Percentiles rank a stretch among this genome's conserved stretches.
Conservation (phyloP, 345 rosid genomes). For the Punica granatum region DNA sequence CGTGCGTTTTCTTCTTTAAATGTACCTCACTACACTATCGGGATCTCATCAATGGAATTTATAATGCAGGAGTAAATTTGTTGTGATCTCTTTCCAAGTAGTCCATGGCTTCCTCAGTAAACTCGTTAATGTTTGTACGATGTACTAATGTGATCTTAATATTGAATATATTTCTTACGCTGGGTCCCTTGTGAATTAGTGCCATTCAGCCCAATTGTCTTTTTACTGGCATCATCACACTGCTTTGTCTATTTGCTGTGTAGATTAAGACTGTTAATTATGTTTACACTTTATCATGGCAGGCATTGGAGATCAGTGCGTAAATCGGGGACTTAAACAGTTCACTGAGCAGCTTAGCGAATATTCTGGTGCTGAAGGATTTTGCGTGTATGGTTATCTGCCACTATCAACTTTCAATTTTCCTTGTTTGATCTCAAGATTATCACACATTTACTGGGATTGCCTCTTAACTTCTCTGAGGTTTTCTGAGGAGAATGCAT, state of each 20-base stretch:
- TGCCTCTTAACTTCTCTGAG: too few relatives aligned
- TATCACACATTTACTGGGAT: background rate
- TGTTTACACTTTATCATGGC: slow-evolving; percentile 10
- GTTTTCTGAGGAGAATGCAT: background rate
- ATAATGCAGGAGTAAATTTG: too few relatives aligned
- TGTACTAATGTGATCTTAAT: background rate
- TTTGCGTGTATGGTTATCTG: slow-evolving; percentile 53
- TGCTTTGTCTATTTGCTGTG: too few relatives aligned
- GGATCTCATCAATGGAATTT: too few relatives aligned
- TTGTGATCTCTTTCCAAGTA: background rate
- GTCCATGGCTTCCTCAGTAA: background rate
- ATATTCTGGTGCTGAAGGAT: slow-evolving; percentile 69
- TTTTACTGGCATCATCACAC: background rate
- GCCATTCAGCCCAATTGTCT: background rate
- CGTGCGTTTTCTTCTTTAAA: background rate
- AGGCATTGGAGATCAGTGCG: slow-evolving; percentile 84
- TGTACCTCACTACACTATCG: too few relatives aligned
- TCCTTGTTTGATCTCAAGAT: background rate
- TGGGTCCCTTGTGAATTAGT: background rate
- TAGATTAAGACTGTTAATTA: background rate
- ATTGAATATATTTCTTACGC: background rate
- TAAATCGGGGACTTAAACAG: slow-evolving; percentile 38
- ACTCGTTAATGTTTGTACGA: background rate
- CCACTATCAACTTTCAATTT: background rate
- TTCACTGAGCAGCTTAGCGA: slow-evolving; percentile 54